These are phyloP conservation scores for Parachaetomium inaequale DNA, from an alignment of 495 filamentous ascomycete species.

Conservation along the genomic window DNA sequence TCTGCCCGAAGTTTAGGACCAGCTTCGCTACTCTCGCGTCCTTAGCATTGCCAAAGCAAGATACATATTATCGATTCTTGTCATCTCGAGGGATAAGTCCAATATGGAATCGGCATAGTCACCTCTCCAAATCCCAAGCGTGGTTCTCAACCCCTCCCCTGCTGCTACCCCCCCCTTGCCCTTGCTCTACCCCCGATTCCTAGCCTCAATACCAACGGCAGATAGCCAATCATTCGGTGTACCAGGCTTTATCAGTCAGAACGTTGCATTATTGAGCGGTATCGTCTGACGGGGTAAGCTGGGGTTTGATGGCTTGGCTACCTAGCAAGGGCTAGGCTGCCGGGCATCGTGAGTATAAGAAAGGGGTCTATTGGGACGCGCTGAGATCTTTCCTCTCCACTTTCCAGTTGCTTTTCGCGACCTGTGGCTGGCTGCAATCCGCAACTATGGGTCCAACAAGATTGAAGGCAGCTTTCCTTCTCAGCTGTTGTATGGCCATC, in stretches of 20 bases:
- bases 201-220: not conserved
- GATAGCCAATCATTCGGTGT: not conserved
- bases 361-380: not conserved
- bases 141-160: not conserved
- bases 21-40: no score
- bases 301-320: not conserved
- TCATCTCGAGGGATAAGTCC: no score
- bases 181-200: no score
- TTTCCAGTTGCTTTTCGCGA: not conserved
- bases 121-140: not conserved
- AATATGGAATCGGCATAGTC: no score
- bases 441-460: not conserved
- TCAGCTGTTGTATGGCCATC: not conserved
- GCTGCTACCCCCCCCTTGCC: not conserved
- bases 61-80: no score
- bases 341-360: not conserved
- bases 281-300: not conserved
- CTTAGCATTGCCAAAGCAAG: no score
- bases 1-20: no score
- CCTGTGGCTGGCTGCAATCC: not conserved
- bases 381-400: not conserved
- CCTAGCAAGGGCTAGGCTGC: not conserved
- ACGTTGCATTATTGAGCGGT: not conserved
- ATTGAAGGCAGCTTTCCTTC: not conserved
- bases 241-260: constrained; percentile 1